phyloP scores from a whole-genome alignment of 768 basidiomycete species.

The Hypholoma sublateritium region DNA sequence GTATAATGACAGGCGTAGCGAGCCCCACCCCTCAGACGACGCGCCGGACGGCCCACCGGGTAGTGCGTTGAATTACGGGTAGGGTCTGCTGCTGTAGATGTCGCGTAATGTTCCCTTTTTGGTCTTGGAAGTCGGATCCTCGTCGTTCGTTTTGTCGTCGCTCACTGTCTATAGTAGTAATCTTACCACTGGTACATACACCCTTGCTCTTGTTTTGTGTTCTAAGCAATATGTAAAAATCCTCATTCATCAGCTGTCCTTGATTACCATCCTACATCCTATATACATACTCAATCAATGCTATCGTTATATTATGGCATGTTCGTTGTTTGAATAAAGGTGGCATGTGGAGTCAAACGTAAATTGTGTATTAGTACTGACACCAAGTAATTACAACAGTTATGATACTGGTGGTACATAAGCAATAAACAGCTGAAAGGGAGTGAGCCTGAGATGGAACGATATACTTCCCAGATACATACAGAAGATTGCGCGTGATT shows the following conservation, averaged over 20 bases:
- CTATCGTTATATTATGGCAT: not conserved
- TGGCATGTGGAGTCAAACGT: not conserved
- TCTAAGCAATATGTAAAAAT: not conserved
- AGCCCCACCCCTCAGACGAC: slow-evolving; percentile 7
- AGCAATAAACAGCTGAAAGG: not conserved
- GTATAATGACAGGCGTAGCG: slow-evolving; percentile 3
- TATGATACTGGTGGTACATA: not conserved
- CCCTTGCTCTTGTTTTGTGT: not conserved
- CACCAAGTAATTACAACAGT: not conserved
- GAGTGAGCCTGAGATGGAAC: not conserved
- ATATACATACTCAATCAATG: not conserved
- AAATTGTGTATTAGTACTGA: not conserved
- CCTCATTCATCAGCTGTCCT: not conserved
- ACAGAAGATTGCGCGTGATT: not conserved
- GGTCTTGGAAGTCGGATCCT: not conserved
- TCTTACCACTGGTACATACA: not conserved
- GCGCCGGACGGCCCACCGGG: slow-evolving; percentile 9
- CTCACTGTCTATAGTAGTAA: not conserved
- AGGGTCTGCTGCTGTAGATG: not conserved
- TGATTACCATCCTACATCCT: not conserved
- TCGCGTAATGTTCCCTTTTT: not conserved
- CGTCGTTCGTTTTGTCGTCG: slow-evolving; percentile 1
- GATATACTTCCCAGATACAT: not conserved
- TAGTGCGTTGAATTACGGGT: slow-evolving; percentile 28
- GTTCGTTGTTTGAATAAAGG: not conserved